Evolutionary conservation across 176 grass and related monocot genomes (phyloP).

Genomic region (Juncus effusus): DNA sequence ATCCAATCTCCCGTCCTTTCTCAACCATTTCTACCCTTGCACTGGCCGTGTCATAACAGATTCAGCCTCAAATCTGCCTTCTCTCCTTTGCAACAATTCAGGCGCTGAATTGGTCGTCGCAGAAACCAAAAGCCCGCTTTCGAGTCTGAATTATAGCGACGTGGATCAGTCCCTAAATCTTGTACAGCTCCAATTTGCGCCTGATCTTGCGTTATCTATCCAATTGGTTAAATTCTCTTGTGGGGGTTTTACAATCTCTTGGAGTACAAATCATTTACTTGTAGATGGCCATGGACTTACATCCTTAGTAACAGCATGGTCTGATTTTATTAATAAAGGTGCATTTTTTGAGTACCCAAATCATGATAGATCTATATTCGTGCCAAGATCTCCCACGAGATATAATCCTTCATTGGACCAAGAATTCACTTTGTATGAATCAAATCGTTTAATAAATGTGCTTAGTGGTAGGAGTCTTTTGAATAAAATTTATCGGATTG

Average conservation of each 20-base stretch:
- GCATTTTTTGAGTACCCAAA: conserved; percentile 35
- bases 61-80: conserved; percentile 16
- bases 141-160: conserved; percentile 45
- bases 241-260: conserved; percentile 60
- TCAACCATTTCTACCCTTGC: conserved; percentile 36
- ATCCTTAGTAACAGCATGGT: conserved; percentile 43
- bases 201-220: conserved; percentile 50
- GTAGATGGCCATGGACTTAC: conserved; percentile 60
- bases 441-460: conserved; percentile 27
- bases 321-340: conserved; percentile 33
- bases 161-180: conserved; percentile 28
- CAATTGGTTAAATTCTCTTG: conserved; percentile 63
- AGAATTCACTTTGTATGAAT: conserved; percentile 45
- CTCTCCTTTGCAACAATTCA: conserved; percentile 41
- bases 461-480: conserved; percentile 37
- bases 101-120: conserved; percentile 67
- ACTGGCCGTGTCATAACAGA: conserved; percentile 15
- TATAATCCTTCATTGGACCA: conserved; percentile 33
- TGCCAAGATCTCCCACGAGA: conserved; percentile 28
- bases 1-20: conserved; percentile 2
- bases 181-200: conserved; percentile 38
- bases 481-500: conserved; percentile 47
- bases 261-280: conserved; percentile 57
- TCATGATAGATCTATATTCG: conserved; percentile 55
- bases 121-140: conserved; percentile 14